These are phyloP conservation scores for Ustilago bromivora DNA, from an alignment of 1,284 basidiomycete species.

Conservation along the genomic window DNA sequence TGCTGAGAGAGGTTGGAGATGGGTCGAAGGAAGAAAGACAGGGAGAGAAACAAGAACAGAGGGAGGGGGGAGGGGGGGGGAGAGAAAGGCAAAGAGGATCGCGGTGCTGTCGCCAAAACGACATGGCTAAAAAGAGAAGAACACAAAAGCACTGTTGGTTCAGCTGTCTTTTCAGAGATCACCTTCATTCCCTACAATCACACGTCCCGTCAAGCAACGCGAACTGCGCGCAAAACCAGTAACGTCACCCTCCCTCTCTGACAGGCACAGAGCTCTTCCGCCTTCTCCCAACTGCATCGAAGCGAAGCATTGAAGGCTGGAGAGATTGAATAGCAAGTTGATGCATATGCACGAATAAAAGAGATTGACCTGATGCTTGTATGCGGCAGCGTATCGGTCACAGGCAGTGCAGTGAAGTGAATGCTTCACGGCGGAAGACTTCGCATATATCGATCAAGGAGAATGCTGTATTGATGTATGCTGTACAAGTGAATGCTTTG, in stretches of 20 bases:
- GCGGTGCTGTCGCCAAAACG: conserved; percentile 24
- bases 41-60: conserved; percentile 1
- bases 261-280: background rate
- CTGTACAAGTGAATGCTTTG: conserved; percentile 5
- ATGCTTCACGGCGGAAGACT: background rate
- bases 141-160: background rate
- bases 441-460: background rate
- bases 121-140: conserved; percentile 16
- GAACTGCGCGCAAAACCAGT: conserved; percentile 9
- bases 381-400: background rate
- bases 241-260: background rate
- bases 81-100: background rate
- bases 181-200: conserved; percentile 11
- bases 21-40: background rate
- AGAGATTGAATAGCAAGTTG: too few species aligned
- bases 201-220: conserved; percentile 15
- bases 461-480: conserved; percentile 3
- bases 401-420: background rate
- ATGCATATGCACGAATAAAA: background rate
- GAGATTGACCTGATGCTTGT: background rate
- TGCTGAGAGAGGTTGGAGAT: background rate
- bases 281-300: background rate
- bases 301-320: background rate
- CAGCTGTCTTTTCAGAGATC: conserved; percentile 6
- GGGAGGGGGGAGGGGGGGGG: too few species aligned